phyloP scores from a whole-genome alignment of 2,329 filamentous ascomycete genomes.

The Fusarium poae region DNA sequence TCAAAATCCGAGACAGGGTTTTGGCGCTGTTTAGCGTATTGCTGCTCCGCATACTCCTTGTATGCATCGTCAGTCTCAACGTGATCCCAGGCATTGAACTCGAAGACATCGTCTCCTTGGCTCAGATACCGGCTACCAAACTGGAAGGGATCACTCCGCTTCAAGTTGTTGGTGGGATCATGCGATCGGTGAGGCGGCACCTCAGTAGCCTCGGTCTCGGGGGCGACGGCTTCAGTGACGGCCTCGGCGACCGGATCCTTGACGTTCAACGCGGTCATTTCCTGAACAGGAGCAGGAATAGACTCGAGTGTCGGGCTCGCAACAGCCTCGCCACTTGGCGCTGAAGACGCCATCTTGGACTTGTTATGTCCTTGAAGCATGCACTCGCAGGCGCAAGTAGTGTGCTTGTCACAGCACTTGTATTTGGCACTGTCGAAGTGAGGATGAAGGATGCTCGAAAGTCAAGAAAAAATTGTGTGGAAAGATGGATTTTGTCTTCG shows the following conservation, averaged over 20 bases:
- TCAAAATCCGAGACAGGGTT: constrained; percentile 94
- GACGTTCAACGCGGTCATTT: constrained; percentile 48
- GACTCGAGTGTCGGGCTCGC: constrained; percentile 36
- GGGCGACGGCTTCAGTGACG: constrained; percentile 24
- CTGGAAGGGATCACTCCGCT: constrained; percentile 92
- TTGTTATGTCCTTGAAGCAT: constrained; percentile 38
- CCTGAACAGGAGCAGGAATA: constrained; percentile 40
- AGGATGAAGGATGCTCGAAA: constrained; percentile 38
- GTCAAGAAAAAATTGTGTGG: constrained; percentile 42
- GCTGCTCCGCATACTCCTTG: constrained; percentile 84
- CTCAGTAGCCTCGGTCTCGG: constrained; percentile 36
- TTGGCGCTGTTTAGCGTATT: constrained; percentile 86
- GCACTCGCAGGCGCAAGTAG: constrained; percentile 44
- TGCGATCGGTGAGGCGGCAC: constrained; percentile 76
- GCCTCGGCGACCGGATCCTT: constrained; percentile 43
- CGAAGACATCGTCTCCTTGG: constrained; percentile 89
- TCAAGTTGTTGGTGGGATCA: constrained; percentile 79
- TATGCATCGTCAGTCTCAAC: constrained; percentile 93
- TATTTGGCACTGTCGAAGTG: constrained; percentile 36
- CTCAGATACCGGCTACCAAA: constrained; percentile 91
- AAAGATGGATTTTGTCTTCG: constrained; percentile 44
- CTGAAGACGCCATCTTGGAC: constrained; percentile 45
- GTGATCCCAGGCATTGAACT: constrained; percentile 99
- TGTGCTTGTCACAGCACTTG: constrained; percentile 38
- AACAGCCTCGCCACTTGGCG: constrained; percentile 44